A percentile compares a stretch with the other conserved stretches of the same genome.
phyloP scores from a whole-genome alignment of 148 eudicot species.

The Vaccinium darrowii region DNA sequence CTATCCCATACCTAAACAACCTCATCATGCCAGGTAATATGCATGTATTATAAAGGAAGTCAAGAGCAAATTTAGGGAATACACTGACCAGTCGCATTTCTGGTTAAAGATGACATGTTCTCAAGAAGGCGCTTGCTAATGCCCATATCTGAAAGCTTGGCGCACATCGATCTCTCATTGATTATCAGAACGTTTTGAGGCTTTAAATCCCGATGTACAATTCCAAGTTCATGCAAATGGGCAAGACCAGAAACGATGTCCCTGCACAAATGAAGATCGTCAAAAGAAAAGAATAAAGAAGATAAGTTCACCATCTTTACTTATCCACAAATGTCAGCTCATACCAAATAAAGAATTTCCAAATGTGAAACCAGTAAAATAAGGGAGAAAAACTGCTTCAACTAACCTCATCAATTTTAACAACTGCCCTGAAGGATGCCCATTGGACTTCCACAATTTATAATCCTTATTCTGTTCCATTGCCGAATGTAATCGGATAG shows the following conservation, averaged over 20 bases:
- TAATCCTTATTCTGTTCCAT: conserved; percentile 26
- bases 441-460: conserved; percentile 67
- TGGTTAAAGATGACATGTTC: conserved; percentile 80
- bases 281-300: neutral
- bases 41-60: neutral
- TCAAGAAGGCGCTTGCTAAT: conserved; percentile 82
- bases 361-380: conserved; percentile 6
- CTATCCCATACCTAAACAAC: neutral
- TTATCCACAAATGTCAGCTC: neutral
- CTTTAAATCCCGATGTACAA: conserved; percentile 84
- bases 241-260: conserved; percentile 77
- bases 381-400: neutral
- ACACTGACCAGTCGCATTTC: conserved; percentile 79
- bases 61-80: neutral
- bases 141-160: conserved; percentile 97
- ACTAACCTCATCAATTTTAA: conserved; percentile 80
- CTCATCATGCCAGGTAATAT: neutral
- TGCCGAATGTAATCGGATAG: neutral
- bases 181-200: conserved; percentile 83
- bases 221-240: conserved; percentile 92
- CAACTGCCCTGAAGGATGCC: conserved; percentile 66
- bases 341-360: neutral
- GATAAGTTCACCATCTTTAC: neutral
- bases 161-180: conserved; percentile 53
- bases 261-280: conserved; percentile 35